Conservation (phyloP, 495 filamentous ascomycete species). For the Podospora pseudopauciseta region DNA sequence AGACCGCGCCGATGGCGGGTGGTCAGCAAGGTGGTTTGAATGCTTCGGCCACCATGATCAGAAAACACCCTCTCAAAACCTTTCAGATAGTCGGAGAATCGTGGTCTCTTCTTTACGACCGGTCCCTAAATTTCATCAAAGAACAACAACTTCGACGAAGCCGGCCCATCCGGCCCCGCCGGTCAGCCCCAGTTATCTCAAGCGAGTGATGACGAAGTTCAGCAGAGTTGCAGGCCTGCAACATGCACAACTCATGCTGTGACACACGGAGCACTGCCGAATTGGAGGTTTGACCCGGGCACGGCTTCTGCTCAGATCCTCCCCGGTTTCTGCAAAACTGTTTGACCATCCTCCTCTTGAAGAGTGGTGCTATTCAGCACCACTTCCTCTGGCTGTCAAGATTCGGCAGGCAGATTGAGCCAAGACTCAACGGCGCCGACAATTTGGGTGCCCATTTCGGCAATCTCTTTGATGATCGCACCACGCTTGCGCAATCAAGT, state of each 20-base stretch:
- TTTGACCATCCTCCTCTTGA: not conserved
- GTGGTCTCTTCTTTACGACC: not conserved
- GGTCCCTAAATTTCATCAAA: not conserved
- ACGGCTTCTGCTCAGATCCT: not conserved
- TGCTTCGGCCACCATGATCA: not conserved
- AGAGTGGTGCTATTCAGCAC: not conserved
- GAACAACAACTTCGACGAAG: not conserved
- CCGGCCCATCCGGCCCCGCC: not conserved
- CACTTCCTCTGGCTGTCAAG: not conserved
- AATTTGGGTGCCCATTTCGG: constrained; percentile 1
- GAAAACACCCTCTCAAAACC: not conserved
- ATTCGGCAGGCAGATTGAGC: not conserved
- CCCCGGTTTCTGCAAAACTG: not conserved
- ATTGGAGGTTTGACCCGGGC: not conserved
- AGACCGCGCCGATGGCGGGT: not conserved
- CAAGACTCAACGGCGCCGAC: not conserved
- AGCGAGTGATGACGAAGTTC: not conserved
- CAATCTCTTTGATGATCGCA: not conserved
- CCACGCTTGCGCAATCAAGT: not conserved
- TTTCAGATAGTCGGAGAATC: not conserved
- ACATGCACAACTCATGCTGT: not conserved
- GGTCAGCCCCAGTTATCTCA: not conserved
- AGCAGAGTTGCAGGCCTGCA: not conserved
- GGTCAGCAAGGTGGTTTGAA: not conserved
- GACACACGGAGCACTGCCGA: not conserved